Conservation (phyloP, 2,329 filamentous ascomycete genomes). For the Thermothelomyces thermophilus region DNA sequence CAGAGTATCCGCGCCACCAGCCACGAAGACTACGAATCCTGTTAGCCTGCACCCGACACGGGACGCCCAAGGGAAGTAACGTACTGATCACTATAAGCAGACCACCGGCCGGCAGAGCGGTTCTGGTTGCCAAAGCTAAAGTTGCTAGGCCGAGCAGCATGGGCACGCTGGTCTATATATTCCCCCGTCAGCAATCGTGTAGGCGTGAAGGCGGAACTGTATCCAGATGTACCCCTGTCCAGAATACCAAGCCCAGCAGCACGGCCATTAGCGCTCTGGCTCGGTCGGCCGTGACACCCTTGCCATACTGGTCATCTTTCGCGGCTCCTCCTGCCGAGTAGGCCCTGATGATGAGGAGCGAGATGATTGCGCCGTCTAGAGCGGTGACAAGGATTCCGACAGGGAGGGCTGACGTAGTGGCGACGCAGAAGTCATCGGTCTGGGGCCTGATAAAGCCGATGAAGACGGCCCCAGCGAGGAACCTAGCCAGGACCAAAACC, state of each 20-base stretch:
- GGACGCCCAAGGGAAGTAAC: conserved; percentile 18
- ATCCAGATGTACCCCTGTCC: conserved; percentile 44
- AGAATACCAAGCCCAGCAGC: conserved; percentile 42
- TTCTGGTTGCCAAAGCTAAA: conserved; percentile 39
- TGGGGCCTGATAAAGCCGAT: conserved; percentile 48
- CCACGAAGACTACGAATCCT: conserved; percentile 34
- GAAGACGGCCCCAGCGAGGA: conserved; percentile 48
- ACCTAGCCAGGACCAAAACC: conserved; percentile 39
- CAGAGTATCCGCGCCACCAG: conserved; percentile 34
- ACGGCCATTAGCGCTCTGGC: conserved; percentile 38
- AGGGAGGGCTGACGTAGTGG: conserved; percentile 38
- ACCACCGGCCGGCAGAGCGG: conserved; percentile 45
- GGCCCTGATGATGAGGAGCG: conserved; percentile 36
- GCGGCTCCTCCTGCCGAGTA: conserved; percentile 33
- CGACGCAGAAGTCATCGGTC: conserved; percentile 46
- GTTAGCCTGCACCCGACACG: conserved; percentile 3
- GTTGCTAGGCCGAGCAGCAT: conserved; percentile 43
- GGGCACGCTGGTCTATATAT: conserved; percentile 43
- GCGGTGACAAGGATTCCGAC: conserved; percentile 41
- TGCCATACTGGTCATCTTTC: conserved; percentile 27
- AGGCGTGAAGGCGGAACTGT: background rate
- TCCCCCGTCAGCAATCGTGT: conserved; percentile 21
- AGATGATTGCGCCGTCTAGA: conserved; percentile 41
- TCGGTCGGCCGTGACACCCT: conserved; percentile 25
- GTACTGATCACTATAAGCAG: conserved; percentile 44